These are phyloP conservation scores for Talaromyces sp. DNA, from an alignment of 2,329 filamentous ascomycete species.

Conservation along the genomic window DNA sequence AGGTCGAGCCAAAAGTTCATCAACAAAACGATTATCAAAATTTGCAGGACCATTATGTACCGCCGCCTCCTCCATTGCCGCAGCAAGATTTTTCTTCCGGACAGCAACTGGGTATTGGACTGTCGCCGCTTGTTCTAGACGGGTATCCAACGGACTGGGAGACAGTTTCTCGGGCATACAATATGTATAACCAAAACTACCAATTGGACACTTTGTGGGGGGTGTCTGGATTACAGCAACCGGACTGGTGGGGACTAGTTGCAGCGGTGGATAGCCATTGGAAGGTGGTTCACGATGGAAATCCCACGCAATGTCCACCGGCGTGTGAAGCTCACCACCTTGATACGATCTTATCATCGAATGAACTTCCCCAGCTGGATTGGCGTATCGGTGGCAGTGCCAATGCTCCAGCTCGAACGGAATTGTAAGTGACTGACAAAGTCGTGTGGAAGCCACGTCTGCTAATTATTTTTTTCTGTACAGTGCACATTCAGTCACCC, in stretches of 20 bases:
- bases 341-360: conserved; percentile 32
- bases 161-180: conserved; percentile 32
- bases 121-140: conserved; percentile 33
- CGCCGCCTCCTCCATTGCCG: conserved; percentile 21
- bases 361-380: conserved; percentile 26
- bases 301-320: conserved; percentile 25
- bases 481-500: conserved; percentile 39
- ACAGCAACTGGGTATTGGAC: conserved; percentile 25
- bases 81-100: conserved; percentile 24
- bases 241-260: conserved; percentile 41
- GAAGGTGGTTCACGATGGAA: conserved; percentile 35
- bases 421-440: conserved; percentile 33
- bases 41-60: conserved; percentile 20
- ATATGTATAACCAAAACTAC: conserved; percentile 35
- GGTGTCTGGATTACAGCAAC: conserved; percentile 38
- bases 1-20: conserved; percentile 8
- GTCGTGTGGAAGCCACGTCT: neutral
- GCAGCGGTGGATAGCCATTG: conserved; percentile 43
- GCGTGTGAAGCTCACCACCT: conserved; percentile 33
- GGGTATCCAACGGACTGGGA: conserved; percentile 39
- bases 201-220: conserved; percentile 40
- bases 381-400: conserved; percentile 35
- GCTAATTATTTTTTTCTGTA: neutral
- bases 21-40: neutral
- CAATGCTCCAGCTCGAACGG: conserved; percentile 30